Base-by-base conservation (phyloP, 192 early-diverging fungal species). In the Podila epigama region DNA sequence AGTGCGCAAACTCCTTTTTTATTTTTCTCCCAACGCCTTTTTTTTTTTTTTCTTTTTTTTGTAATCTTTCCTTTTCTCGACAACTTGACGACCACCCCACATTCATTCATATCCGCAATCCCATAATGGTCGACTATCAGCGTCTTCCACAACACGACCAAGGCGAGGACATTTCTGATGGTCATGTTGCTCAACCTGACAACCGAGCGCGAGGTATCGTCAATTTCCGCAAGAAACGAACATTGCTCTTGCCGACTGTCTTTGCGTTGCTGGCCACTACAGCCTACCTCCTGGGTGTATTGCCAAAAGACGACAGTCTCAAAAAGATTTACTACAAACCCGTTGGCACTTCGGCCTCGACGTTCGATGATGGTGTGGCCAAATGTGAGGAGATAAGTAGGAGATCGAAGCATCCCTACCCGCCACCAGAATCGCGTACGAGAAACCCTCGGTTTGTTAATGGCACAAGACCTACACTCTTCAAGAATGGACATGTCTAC, bases 401-500 rank as follows among this genome's bases (percentile, higher is more conserved):
- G 12, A 53, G 53, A 36, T 25, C 36, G 27, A 64, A 64, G 62
- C 62, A 64, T 27, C 1, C 3, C 13, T 64, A 64, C 28, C 22
- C 39, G 7, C 27, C 36, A 5, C 36, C 31, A 5, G 51, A 36
- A 27, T 34, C 48, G 5, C 42, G 82, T 18, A 58, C 39, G 12
- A 55, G 63, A 25, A 87, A 87, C 40, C 84, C 83, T 6, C 68
- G 85, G 55, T 62, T 52, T 34, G 80, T 66, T 13, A 60, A 53
- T 2, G 69, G 58, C 7, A 72, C 69, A 4, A 51, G 58, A 12
- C 69, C 70, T 5, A n/a, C 83, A 12, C 51, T 92, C 13, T 77
- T 92, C 41, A 78, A 79, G 39, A 82, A 89, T 71, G 90, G 84
- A 3, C 70, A 58, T 39, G 66, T 92, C 32, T 67, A 82, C 37